phyloP scores from a whole-genome alignment of 495 filamentous ascomycete species.

The Tuber melanosporum region DNA sequence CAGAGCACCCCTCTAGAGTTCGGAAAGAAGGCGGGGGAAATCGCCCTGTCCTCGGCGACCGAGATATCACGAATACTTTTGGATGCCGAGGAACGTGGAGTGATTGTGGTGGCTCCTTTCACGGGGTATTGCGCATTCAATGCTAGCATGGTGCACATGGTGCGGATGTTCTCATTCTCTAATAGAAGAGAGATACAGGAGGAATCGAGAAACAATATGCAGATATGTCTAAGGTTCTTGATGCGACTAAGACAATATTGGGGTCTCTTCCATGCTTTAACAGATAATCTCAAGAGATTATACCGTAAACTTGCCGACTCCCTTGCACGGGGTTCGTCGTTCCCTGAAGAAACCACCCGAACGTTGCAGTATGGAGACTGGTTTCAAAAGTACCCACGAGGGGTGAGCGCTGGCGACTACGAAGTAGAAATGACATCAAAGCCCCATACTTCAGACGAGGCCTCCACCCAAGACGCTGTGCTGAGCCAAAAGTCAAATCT shows the following conservation, averaged over 20 bases:
- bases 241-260: constrained; percentile 94
- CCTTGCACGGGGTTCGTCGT: constrained; percentile 51
- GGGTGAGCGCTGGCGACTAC: constrained; percentile 54
- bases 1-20: constrained; percentile 76
- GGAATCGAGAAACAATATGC: constrained; percentile 76
- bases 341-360: constrained; percentile 51
- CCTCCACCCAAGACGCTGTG: constrained; percentile 27
- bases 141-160: constrained; percentile 85
- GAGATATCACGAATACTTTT: constrained; percentile 78
- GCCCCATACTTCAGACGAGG: constrained; percentile 15
- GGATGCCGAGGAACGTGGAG: constrained; percentile 62
- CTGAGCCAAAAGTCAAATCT: constrained; percentile 55
- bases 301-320: constrained; percentile 82
- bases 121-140: constrained; percentile 90
- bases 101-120: constrained; percentile 76
- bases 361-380: constrained; percentile 98
- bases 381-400: constrained; percentile 93
- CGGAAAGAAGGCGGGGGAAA: constrained; percentile 64
- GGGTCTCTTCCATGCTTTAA: constrained; percentile 97
- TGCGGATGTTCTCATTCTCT: constrained; percentile 82
- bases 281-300: constrained; percentile 83
- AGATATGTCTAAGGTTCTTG: constrained; percentile 81
- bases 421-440: constrained; percentile 10
- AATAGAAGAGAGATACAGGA: constrained; percentile 55
- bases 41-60: constrained; percentile 81